Base-by-base conservation (phyloP, 2,329 filamentous ascomycete species). In the Erysiphe pulchra region DNA sequence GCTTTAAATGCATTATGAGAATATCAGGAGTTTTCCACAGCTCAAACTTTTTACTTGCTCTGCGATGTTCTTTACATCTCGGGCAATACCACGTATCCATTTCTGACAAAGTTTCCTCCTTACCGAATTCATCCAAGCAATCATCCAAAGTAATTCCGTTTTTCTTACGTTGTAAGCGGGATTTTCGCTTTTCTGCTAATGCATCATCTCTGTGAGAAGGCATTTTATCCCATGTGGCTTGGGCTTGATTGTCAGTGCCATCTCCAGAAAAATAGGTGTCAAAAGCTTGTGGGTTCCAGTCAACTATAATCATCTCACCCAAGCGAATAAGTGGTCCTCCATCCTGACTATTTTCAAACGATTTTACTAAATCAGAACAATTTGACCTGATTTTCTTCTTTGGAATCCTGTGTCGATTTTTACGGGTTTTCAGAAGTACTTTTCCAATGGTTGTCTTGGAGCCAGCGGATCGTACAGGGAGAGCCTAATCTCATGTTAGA, bases 21-120 rank as follows among this genome's bases (percentile, higher is more conserved):
- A 95, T 92, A 59, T 98, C 90, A 0, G 90, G 90, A 2, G 82
- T 79, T 57, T 87, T 94, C 90, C 90, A 98, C 16, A 98, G 72
- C 57, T 95, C 86, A 45, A 98, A 84, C 56, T 90, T 94, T 66
- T 98, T 98, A 63, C 79, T 86, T 17, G 90, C 90, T 49, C 84
- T 77, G 14, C 84, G 76, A 55, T 92, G 80, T 55, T 93, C 83
- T 60, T 95, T 95, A 69, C 90, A 98, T 30, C 84, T 75, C 47
- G 84, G 87, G 57, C 90, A 98, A 59, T 92, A 95, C 90, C 90
- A 98, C 49, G 84, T 87, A 59, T 98, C 92, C 57, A 92, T 81
- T 59, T 94, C 84, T 0, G 87, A 94, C 4, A 98, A 66, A 13
- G 93, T 76, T 61, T 98, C 90, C 49, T 86, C 81, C 58, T 87